Conservation (phyloP, 2,329 filamentous ascomycete species). For the Paecilomyces formosus region DNA sequence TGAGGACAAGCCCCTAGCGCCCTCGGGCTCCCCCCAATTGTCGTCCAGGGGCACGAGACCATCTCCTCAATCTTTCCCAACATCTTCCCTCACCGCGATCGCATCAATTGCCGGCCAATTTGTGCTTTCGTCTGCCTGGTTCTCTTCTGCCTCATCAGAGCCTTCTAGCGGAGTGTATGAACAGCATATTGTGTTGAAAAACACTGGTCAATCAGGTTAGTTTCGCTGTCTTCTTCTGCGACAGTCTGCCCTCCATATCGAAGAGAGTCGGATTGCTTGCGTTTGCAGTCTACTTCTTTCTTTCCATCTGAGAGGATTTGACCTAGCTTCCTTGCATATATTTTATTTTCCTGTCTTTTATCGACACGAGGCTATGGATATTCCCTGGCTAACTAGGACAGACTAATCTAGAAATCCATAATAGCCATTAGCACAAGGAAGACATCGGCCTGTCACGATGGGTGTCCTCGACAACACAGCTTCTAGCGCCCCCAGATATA, state of each 20-base stretch:
- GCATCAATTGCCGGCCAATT: conserved; percentile 12
- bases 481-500: conserved; percentile 36
- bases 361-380: not conserved
- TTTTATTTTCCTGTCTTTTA: not conserved
- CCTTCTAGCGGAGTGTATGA: not conserved
- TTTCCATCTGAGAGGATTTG: not conserved
- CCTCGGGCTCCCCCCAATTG: conserved; percentile 15
- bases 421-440: not conserved
- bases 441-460: not conserved
- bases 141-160: not conserved
- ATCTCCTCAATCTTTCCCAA: conserved; percentile 10
- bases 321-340: not conserved
- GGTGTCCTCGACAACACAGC: conserved; percentile 2
- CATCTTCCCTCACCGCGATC: conserved; percentile 3
- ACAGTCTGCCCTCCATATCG: not conserved
- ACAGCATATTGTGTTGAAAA: not conserved
- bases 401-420: not conserved
- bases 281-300: not conserved
- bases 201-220: not conserved
- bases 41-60: conserved; percentile 27
- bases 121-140: not conserved
- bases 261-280: not conserved
- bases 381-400: not conserved
- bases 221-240: not conserved
- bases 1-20: not conserved